Conservation (phyloP, 2,329 filamentous ascomycete species). For the Claviceps sp. region DNA sequence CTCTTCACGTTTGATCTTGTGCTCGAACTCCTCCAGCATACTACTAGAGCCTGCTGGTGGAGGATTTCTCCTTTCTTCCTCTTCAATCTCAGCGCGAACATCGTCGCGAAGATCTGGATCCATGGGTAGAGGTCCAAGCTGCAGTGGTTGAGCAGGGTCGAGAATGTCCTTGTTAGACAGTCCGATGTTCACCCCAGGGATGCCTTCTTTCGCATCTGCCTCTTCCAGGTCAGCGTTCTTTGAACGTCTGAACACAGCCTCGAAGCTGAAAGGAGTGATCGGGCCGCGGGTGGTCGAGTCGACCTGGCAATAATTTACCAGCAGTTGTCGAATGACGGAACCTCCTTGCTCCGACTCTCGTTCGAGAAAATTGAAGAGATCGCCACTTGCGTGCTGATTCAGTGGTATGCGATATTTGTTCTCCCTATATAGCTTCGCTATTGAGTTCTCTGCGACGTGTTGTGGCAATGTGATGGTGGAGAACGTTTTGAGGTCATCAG, state of each 20-base stretch:
- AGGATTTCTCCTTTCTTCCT: conserved; percentile 68
- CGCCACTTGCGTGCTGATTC: conserved; percentile 72
- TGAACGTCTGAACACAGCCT: conserved; percentile 42
- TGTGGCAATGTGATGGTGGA: conserved; percentile 59
- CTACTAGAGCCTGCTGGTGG: conserved; percentile 57
- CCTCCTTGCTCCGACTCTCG: conserved; percentile 74
- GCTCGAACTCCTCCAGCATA: conserved; percentile 77
- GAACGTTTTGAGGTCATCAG: conserved; percentile 68
- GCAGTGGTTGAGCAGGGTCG: conserved; percentile 45
- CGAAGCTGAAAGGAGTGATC: conserved; percentile 50
- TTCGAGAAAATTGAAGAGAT: conserved; percentile 79
- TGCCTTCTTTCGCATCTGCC: conserved; percentile 49
- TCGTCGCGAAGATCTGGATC: conserved; percentile 73
- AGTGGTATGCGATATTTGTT: conserved; percentile 85
- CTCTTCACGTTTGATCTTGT: conserved; percentile 79
- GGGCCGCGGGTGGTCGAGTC: conserved; percentile 46
- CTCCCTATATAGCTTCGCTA: conserved; percentile 67
- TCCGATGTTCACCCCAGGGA: conserved; percentile 49
- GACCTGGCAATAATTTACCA: conserved; percentile 47
- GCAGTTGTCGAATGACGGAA: conserved; percentile 59
- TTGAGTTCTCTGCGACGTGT: conserved; percentile 62
- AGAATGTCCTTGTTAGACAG: conserved; percentile 47
- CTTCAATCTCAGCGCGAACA: conserved; percentile 72
- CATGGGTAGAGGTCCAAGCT: conserved; percentile 71
- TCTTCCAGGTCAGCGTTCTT: conserved; percentile 51